phyloP scores from a whole-genome alignment of 2,329 filamentous ascomycete species.

The Diaporthe sp. region DNA sequence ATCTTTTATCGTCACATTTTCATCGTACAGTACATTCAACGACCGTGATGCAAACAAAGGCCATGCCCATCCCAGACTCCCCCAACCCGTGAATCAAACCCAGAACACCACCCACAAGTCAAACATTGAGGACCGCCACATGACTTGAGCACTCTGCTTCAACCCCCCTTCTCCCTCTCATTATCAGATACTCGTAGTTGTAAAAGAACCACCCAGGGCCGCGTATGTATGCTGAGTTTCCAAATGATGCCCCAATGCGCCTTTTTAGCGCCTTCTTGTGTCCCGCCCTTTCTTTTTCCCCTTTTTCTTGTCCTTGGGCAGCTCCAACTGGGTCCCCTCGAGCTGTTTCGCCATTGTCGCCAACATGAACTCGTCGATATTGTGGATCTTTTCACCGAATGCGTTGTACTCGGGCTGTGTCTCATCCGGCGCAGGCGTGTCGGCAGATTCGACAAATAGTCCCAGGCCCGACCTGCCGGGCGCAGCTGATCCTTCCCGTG shows the following conservation, averaged over 20 bases:
- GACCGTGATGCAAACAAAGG: conserved; percentile 8
- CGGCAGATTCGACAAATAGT: conserved; percentile 52
- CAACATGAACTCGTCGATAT: conserved; percentile 83
- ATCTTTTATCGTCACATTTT: conserved; percentile 44
- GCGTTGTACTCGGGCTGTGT: conserved; percentile 67
- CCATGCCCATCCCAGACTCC: conserved; percentile 1
- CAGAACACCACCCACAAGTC: conserved; percentile 2
- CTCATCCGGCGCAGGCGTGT: conserved; percentile 47
- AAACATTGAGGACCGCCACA: neutral
- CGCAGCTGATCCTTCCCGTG: conserved; percentile 54
- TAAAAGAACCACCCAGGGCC: neutral
- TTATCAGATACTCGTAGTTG: neutral
- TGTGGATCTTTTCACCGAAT: conserved; percentile 68
- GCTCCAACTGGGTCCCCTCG: conserved; percentile 69
- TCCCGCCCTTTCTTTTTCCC: conserved; percentile 71
- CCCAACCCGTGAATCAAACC: conserved; percentile 16
- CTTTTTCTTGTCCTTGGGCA: conserved; percentile 75
- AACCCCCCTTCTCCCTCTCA: no score
- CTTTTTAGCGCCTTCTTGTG: conserved; percentile 61
- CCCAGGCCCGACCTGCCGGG: conserved; percentile 53
- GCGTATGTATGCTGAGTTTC: neutral
- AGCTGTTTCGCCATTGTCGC: conserved; percentile 74
- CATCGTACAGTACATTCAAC: conserved; percentile 21
- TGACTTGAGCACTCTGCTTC: neutral
- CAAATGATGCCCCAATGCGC: neutral